Evolutionary conservation across 176 grass and related monocot genomes (phyloP).

Genomic region (Aechmea fasciata): DNA sequence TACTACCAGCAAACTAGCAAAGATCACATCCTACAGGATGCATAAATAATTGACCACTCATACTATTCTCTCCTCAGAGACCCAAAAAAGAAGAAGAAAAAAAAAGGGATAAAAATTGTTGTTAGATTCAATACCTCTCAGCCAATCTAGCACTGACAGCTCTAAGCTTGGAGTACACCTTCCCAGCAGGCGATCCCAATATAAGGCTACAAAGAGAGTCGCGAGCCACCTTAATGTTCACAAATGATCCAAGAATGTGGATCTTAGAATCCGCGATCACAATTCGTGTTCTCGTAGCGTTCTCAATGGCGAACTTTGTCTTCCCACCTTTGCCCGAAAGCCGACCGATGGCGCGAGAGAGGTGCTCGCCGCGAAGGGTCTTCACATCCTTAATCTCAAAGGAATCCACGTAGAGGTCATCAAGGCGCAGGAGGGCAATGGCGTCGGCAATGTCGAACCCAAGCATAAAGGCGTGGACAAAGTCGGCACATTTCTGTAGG

Average conservation of each 20-base stretch:
- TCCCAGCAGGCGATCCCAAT: conserved; percentile 77
- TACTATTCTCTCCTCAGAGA: too few species aligned
- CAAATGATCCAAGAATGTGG: conserved; percentile 86
- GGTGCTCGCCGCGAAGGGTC: conserved; percentile 78
- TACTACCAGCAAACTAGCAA: too few species aligned
- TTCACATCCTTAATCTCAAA: conserved; percentile 98
- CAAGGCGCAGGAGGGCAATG: conserved; percentile 57
- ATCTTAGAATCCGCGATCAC: conserved; percentile 87
- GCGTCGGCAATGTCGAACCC: conserved; percentile 71
- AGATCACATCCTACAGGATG: too few species aligned
- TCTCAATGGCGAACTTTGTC: conserved; percentile 86
- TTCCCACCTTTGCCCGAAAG: conserved; percentile 90
- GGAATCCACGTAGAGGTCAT: conserved; percentile 81
- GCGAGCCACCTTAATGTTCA: conserved; percentile 89
- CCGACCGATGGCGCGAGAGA: conserved; percentile 75
- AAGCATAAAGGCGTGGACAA: conserved; percentile 88
- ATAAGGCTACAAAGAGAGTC: conserved; percentile 94
- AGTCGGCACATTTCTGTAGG: conserved; percentile 71
- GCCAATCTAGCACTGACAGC: conserved; percentile 66
- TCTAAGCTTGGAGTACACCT: conserved; percentile 89
- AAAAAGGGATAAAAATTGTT: too few species aligned
- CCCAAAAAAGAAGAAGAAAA: too few species aligned
- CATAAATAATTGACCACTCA: too few species aligned
- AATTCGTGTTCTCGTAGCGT: conserved; percentile 79
- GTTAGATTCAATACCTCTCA: conserved; percentile 44